Percentiles rank a stretch among this genome's conserved stretches.
Evolutionary conservation across 129 eudicot species (phyloP).

Genomic region (Artemisia annua): DNA sequence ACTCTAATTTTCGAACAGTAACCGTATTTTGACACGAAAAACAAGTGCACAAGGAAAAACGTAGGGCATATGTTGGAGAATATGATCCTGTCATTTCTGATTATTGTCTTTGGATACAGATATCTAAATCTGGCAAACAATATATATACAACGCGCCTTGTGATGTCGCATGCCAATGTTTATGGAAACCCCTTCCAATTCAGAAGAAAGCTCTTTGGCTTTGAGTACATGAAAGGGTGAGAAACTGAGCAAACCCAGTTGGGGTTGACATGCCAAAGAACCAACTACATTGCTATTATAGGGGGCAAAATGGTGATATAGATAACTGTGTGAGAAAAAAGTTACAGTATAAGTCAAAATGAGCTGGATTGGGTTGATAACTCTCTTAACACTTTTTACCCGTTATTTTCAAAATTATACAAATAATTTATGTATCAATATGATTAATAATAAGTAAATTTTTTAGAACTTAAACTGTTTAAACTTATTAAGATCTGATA

Average conservation of each 20-base stretch:
- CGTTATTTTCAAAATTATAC: too few relatives aligned
- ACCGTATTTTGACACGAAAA: slow-evolving; percentile 8
- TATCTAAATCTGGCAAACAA: neutral
- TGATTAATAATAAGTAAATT: too few relatives aligned
- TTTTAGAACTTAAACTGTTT: too few relatives aligned
- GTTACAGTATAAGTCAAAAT: too few relatives aligned
- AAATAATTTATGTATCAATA: too few relatives aligned
- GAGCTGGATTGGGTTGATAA: too few relatives aligned
- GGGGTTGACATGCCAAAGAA: neutral
- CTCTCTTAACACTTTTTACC: too few relatives aligned
- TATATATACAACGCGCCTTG: too few relatives aligned
- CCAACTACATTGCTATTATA: neutral
- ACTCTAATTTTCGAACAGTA: neutral
- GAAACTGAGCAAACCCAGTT: neutral
- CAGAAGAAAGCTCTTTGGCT: neutral
- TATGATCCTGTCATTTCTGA: neutral
- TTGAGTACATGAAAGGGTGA: neutral
- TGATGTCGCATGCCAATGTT: neutral
- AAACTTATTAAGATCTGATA: too few relatives aligned
- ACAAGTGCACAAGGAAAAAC: neutral
- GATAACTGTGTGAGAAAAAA: neutral
- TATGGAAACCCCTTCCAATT: neutral
- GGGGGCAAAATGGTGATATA: neutral
- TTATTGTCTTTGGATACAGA: slow-evolving; percentile 8
- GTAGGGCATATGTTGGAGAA: neutral